phyloP scores from a whole-genome alignment of 148 eudicot species.

The Nepenthes gracilis region DNA sequence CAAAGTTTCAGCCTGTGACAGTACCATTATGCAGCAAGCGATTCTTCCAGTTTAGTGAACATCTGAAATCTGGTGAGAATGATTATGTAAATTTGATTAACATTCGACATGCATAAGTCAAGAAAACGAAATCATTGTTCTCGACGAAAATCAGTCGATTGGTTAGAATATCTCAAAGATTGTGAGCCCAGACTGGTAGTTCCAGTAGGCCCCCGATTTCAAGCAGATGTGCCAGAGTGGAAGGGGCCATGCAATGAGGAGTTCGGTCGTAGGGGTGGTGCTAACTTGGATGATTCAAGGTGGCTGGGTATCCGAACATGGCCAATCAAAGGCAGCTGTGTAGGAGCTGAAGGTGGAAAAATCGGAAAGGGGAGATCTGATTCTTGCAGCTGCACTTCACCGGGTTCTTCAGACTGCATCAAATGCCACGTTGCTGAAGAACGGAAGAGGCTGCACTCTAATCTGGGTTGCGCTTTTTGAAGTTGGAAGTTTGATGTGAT shows the following conservation, averaged over 20 bases:
- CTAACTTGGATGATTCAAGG: conserved; percentile 17
- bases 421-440: conserved; percentile 36
- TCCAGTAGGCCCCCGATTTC: conserved; percentile 74
- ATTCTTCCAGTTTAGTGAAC: neutral
- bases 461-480: conserved; percentile 48
- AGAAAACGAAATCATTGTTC: conserved; percentile 21
- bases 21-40: neutral
- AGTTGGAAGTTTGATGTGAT: conserved; percentile 59
- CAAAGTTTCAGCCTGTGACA: too few species aligned
- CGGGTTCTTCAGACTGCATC: conserved; percentile 44
- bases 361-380: conserved; percentile 62
- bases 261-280: neutral
- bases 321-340: conserved; percentile 22
- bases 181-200: conserved; percentile 24
- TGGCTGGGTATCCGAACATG: conserved; percentile 50
- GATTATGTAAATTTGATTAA: conserved; percentile 4
- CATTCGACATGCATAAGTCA: conserved; percentile 12
- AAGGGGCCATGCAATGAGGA: conserved; percentile 18
- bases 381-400: conserved; percentile 37
- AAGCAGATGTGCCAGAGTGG: conserved; percentile 47
- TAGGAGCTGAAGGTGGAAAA: conserved; percentile 3
- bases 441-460: conserved; percentile 22
- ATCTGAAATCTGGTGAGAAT: conserved; percentile 4
- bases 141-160: conserved; percentile 18
- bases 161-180: conserved; percentile 24